These are phyloP conservation scores for Datisca glomerata DNA, from an alignment of 306 rosid genomes.

Conservation along the genomic window DNA sequence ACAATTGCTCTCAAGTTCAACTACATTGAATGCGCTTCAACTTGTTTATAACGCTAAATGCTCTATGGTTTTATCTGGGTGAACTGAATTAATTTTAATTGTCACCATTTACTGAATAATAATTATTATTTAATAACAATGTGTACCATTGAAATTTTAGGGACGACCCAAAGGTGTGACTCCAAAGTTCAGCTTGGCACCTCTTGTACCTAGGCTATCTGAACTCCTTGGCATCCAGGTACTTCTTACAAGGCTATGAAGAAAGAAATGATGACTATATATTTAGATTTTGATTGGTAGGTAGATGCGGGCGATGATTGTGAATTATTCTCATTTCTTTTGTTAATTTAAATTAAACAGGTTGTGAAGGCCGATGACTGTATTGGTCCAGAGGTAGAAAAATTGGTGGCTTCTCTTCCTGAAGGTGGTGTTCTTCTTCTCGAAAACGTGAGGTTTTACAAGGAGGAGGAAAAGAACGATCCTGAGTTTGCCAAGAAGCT, in stretches of 20 bases:
- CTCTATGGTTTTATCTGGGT: not conserved
- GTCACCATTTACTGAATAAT: too few relatives aligned
- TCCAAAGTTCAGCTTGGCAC: slow-evolving; percentile 88
- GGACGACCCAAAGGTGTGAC: slow-evolving; percentile 98
- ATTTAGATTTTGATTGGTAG: slow-evolving; percentile 9
- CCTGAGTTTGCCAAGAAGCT: slow-evolving; percentile 95
- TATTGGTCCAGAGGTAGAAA: slow-evolving; percentile 90
- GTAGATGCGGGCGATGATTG: not conserved
- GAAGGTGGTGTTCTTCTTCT: slow-evolving; percentile 90
- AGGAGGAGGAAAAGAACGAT: slow-evolving; percentile 96
- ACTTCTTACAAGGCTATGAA: slow-evolving; percentile 7
- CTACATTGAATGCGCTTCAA: not conserved
- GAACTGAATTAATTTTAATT: slow-evolving; percentile 8
- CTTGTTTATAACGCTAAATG: not conserved
- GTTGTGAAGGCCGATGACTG: slow-evolving; percentile 87
- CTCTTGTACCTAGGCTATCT: slow-evolving; percentile 90
- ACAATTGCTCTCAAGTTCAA: too few relatives aligned
- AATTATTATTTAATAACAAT: too few relatives aligned
- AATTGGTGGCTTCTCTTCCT: slow-evolving; percentile 74
- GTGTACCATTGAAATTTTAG: slow-evolving; percentile 34
- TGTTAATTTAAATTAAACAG: slow-evolving; percentile 28
- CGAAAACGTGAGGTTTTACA: slow-evolving; percentile 95
- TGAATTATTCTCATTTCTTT: slow-evolving; percentile 6
- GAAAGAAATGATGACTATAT: too few relatives aligned
- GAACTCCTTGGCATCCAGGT: slow-evolving; percentile 93